phyloP scores from a whole-genome alignment of 169 alveolate species.

The Cryptosporidium sp. region DNA sequence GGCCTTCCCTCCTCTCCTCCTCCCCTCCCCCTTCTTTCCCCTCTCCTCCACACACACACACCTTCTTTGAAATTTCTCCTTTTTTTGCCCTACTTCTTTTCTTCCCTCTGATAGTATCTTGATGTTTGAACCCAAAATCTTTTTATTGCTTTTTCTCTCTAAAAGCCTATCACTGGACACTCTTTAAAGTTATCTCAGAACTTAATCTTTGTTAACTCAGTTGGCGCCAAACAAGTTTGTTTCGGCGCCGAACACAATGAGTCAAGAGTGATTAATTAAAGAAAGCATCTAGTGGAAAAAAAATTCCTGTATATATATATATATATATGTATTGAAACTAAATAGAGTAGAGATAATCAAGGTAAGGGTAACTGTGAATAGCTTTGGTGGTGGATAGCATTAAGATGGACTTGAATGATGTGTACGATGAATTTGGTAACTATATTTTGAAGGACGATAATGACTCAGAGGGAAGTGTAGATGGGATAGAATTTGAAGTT shows the following conservation, averaged over 20 bases:
- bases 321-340: background rate
- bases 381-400: background rate
- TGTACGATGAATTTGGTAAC: constrained; percentile 99
- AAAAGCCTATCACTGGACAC: background rate
- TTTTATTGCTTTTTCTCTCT: background rate
- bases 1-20: background rate
- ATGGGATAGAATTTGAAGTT: constrained; percentile 57
- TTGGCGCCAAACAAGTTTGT: background rate
- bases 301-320: background rate
- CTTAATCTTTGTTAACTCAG: no score
- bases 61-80: background rate
- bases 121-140: background rate
- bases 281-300: background rate
- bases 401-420: constrained; percentile 79
- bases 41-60: no score
- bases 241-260: background rate
- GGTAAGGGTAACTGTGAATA: background rate
- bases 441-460: constrained; percentile 92
- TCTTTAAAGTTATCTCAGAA: background rate
- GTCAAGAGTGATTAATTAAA: background rate
- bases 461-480: constrained; percentile 79
- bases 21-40: no score
- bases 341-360: background rate
- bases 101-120: no score
- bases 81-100: no score